Conservation (phyloP, 306 rosid genomes). For the Rosa persica region DNA sequence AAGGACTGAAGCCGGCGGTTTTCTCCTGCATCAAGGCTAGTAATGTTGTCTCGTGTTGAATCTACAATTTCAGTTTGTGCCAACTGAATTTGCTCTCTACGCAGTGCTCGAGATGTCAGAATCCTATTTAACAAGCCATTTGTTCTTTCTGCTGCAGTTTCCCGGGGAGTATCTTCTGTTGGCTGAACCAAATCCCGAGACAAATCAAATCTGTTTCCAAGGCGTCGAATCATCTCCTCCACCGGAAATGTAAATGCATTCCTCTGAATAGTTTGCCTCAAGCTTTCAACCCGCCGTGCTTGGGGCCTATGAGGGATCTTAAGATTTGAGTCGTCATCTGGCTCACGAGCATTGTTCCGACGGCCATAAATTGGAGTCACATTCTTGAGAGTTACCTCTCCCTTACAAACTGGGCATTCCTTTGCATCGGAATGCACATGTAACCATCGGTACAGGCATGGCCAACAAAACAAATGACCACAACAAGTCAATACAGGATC, state of each 20-base stretch:
- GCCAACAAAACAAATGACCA: conserved; percentile 96
- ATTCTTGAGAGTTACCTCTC: conserved; percentile 68
- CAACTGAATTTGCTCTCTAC: conserved; percentile 64
- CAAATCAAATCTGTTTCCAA: conserved; percentile 77
- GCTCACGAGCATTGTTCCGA: conserved; percentile 43
- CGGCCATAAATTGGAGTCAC: conserved; percentile 94
- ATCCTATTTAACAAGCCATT: conserved; percentile 63
- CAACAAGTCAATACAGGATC: conserved; percentile 97
- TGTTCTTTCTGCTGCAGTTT: conserved; percentile 56
- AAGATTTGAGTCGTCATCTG: conserved; percentile 67
- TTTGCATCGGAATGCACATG: conserved; percentile 80
- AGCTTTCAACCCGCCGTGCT: conserved; percentile 86
- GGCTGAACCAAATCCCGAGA: conserved; percentile 53
- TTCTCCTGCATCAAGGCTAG: conserved; percentile 50
- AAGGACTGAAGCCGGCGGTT: conserved; percentile 49
- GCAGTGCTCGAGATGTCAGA: conserved; percentile 67
- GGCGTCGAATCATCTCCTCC: conserved; percentile 88
- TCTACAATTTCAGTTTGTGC: conserved; percentile 57
- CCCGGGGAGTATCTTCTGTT: conserved; percentile 51
- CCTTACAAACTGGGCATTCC: conserved; percentile 97
- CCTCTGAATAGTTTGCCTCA: conserved; percentile 81
- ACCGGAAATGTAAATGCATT: conserved; percentile 57
- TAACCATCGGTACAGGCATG: conserved; percentile 85
- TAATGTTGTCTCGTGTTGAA: conserved; percentile 43
- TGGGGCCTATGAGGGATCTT: conserved; percentile 81